Evolutionary conservation across 2,329 filamentous ascomycete species (phyloP).

Genomic region (Stachybotrys chlorohalonatus): DNA sequence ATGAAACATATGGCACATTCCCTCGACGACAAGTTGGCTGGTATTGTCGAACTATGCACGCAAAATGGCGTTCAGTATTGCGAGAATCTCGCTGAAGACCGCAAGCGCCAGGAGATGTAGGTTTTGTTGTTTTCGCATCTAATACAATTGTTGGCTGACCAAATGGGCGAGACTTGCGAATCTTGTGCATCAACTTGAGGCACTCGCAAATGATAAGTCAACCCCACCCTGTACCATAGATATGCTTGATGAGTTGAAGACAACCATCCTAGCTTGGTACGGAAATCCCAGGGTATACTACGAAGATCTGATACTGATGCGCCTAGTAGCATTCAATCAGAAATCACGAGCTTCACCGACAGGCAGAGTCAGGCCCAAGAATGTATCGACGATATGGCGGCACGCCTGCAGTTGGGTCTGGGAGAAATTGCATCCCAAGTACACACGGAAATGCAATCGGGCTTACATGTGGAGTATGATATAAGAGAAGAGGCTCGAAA

Average conservation of each 20-base stretch:
- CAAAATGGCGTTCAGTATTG: background rate
- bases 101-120: background rate
- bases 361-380: background rate
- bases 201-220: background rate
- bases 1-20: conserved; percentile 4
- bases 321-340: background rate
- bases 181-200: background rate
- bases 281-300: background rate
- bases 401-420: background rate
- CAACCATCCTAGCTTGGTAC: background rate
- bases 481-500: conserved; percentile 1
- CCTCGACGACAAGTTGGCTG: background rate
- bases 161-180: background rate
- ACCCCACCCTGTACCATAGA: background rate
- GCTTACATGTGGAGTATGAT: background rate
- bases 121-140: background rate
- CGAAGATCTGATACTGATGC: conserved; percentile 3
- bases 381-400: background rate
- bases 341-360: background rate
- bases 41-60: background rate
- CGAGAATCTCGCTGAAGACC: background rate
- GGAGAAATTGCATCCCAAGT: background rate
- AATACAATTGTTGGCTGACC: background rate
- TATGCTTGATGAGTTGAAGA: too few species aligned
- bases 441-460: background rate